Conservation (phyloP, 805 yeast species). For the Metschnikowia hibisci region DNA sequence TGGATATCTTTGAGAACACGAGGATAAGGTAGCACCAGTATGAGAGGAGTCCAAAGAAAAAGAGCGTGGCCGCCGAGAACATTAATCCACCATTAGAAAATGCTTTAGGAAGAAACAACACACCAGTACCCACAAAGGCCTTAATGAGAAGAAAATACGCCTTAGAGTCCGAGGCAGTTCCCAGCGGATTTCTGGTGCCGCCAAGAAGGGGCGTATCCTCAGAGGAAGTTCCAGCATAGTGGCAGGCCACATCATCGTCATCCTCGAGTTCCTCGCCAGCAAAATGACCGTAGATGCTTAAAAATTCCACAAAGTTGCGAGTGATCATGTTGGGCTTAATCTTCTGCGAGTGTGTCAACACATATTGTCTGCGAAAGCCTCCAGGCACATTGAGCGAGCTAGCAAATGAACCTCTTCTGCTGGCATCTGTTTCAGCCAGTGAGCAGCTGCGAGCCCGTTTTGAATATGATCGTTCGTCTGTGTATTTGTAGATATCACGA, state of each 20-base stretch:
- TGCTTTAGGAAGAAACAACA: conserved; percentile 64
- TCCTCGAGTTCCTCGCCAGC: conserved; percentile 81
- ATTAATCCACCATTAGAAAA: conserved; percentile 69
- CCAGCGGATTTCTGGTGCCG: conserved; percentile 24
- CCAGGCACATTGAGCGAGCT: conserved; percentile 74
- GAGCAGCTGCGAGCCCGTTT: conserved; percentile 16
- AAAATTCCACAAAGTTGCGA: conserved; percentile 69
- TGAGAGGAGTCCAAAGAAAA: conserved; percentile 64
- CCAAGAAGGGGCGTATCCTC: conserved; percentile 40
- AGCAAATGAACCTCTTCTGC: conserved; percentile 58
- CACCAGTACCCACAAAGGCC: conserved; percentile 77
- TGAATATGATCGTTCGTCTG: conserved; percentile 8
- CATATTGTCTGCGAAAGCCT: conserved; percentile 72
- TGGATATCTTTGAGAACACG: conserved; percentile 52
- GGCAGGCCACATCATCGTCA: conserved; percentile 55
- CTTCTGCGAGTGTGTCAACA: conserved; percentile 27
- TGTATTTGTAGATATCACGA: conserved; percentile 14
- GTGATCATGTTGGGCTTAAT: conserved; percentile 51
- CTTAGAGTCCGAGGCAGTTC: conserved; percentile 69
- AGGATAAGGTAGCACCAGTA: conserved; percentile 75
- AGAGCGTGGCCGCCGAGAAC: conserved; percentile 50
- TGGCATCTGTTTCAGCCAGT: conserved; percentile 10
- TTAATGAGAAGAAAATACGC: conserved; percentile 69
- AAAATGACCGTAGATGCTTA: conserved; percentile 78
- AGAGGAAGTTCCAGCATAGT: conserved; percentile 24